Evolutionary conservation across 1,284 basidiomycete species (phyloP), one percentile per base, ranked within the genome.

Genomic region (Pisolithus thermaeus): DNA sequence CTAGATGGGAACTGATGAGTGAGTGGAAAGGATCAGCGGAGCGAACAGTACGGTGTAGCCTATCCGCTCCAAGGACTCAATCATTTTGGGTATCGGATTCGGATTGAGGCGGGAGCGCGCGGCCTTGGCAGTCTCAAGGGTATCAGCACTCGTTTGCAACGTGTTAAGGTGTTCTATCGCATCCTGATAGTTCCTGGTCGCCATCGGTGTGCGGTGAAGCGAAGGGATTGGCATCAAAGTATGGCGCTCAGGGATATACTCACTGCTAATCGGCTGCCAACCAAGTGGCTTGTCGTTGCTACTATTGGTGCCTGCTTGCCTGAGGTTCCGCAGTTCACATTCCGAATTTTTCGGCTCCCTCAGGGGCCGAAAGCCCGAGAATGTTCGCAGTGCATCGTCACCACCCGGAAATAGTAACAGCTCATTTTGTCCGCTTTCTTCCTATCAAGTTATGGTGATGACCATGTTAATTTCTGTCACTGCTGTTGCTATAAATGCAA

Each of bases 101-200:
- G 84, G 74, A 61, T 80, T 89, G 47, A 82, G 68, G 38, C 80
- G 79, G 14, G 25, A 25, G 3, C 90, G 83, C 40, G 88, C 80
- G 22, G 88, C 25, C 25, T 14, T 43, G n/a, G 42, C 42, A 3
- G 42, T 12, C 42, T 30, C 89, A 46, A 99, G 80, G 42, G 84
- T 84, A n/a, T 92, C 92, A 27, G 93, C 92, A 77, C 98, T 99
- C 40, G 87, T 90, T 68, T 99, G 96, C 27, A 98, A 81, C 35
- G 90, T 81, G 69, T 99, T 99, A 53, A 99, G 80, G 52, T 82
- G 77, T 52, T 87, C 80, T 58, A 99, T 81, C 0, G 97, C 97
- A 57, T 94, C 89, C 59, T 79, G 73, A 62, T 90, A 90, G 3
- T 82, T 77, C 49, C 42, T 52, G 45, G 35, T 51, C 3, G 82